A percentile compares a stretch with the other conserved stretches of the same genome.
phyloP scores from a whole-genome alignment of 495 filamentous ascomycete species.

The Talaromyces stipitatus region DNA sequence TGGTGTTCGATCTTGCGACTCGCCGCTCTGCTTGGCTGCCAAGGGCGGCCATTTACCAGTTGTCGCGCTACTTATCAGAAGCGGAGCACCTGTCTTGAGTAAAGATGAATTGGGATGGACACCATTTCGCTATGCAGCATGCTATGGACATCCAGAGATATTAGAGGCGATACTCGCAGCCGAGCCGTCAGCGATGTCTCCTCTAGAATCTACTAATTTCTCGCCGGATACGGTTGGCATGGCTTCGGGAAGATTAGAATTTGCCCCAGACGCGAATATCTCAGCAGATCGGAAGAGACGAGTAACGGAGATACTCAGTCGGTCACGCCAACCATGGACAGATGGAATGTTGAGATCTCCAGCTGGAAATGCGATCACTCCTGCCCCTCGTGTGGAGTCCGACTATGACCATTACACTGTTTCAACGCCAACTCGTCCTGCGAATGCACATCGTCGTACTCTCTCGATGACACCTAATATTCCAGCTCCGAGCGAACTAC shows the following conservation, averaged over 20 bases:
- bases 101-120: slow-evolving; percentile 34
- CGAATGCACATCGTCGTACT: too few relatives aligned
- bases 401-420: neutral
- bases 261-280: slow-evolving; percentile 18
- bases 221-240: slow-evolving; percentile 4
- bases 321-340: neutral
- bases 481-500: slow-evolving; percentile 13
- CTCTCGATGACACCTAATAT: too few relatives aligned
- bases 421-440: neutral
- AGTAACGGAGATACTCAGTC: slow-evolving; percentile 7
- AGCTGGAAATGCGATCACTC: neutral
- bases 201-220: neutral
- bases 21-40: slow-evolving; percentile 34
- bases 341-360: neutral
- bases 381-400: neutral
- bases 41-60: slow-evolving; percentile 30
- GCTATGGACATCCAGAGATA: slow-evolving; percentile 30
- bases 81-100: slow-evolving; percentile 29
- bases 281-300: slow-evolving; percentile 14
- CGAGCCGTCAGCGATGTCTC: neutral
- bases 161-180: slow-evolving; percentile 7
- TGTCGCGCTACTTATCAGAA: slow-evolving; percentile 26
- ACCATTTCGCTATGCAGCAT: slow-evolving; percentile 31
- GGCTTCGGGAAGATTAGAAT: slow-evolving; percentile 16
- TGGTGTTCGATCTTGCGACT: slow-evolving; percentile 23